phyloP scores from a whole-genome alignment of 1,284 basidiomycete species.

The Apiotrichum laibachii region DNA sequence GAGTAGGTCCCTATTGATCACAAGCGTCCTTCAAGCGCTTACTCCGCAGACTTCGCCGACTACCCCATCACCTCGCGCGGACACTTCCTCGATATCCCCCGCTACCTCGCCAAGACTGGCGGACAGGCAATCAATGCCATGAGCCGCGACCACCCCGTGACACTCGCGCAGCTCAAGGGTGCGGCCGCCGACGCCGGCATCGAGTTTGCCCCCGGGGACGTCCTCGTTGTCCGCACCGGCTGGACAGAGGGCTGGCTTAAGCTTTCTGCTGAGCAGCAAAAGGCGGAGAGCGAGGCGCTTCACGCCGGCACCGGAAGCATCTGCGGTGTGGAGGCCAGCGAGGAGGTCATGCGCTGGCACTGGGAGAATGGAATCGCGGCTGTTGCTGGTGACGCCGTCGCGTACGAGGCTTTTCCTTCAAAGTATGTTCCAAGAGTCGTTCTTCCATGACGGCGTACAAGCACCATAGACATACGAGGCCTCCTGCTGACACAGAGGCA shows the following conservation, averaged over 20 bases:
- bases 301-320: conserved; percentile 19
- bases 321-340: conserved; percentile 33
- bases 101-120: conserved; percentile 36
- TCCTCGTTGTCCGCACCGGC: conserved; percentile 48
- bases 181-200: conserved; percentile 34
- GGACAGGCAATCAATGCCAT: conserved; percentile 44
- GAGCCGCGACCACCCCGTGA: conserved; percentile 24
- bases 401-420: conserved; percentile 38
- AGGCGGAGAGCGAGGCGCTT: conserved; percentile 23
- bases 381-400: conserved; percentile 37
- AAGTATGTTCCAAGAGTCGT: no score
- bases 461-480: no score
- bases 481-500: neutral
- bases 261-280: conserved; percentile 33
- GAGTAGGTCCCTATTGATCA: conserved; percentile 10
- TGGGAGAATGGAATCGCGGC: conserved; percentile 54
- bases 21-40: no score
- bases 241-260: conserved; percentile 45
- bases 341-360: conserved; percentile 47
- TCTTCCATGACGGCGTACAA: no score
- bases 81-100: conserved; percentile 21
- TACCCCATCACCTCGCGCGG: conserved; percentile 21
- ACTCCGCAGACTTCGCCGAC: conserved; percentile 19
- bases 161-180: conserved; percentile 30
- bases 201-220: conserved; percentile 40